phyloP scores from a whole-genome alignment of 2,329 filamentous ascomycete genomes.

The Cladosporium colombiae region DNA sequence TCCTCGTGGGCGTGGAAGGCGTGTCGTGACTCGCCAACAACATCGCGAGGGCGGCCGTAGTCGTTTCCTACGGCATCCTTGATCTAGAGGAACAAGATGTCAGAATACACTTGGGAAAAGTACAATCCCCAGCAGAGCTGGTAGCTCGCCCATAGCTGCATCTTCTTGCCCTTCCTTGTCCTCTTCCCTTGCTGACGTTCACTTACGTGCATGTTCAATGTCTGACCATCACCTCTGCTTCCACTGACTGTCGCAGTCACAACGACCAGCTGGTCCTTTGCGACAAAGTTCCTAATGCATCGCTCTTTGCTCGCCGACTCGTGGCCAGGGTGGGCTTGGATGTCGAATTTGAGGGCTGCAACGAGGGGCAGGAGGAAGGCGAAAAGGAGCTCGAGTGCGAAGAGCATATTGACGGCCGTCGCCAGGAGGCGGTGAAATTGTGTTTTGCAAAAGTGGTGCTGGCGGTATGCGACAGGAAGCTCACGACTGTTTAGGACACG shows the following conservation, averaged over 20 bases:
- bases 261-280: conserved; percentile 87
- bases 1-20: conserved; percentile 93
- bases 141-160: not conserved
- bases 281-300: conserved; percentile 96
- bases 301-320: conserved; percentile 69
- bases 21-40: conserved; percentile 87
- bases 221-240: conserved; percentile 86
- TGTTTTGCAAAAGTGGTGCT: conserved; percentile 6
- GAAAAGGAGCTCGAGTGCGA: conserved; percentile 40
- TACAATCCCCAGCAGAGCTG: not conserved
- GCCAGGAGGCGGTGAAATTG: not conserved
- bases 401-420: conserved; percentile 12
- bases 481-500: conserved; percentile 8
- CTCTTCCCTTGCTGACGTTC: not conserved
- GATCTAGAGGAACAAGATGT: conserved; percentile 61
- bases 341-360: conserved; percentile 87
- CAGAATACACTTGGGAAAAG: not conserved
- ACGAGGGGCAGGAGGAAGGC: conserved; percentile 44
- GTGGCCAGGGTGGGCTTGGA: conserved; percentile 67
- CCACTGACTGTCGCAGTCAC: conserved; percentile 88
- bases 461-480: conserved; percentile 8
- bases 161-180: not conserved
- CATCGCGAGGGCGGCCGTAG: conserved; percentile 87
- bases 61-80: conserved; percentile 94
- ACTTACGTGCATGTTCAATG: conserved; percentile 87